These are phyloP conservation scores for Trichoderma endophyticum DNA, from an alignment of 2,329 filamentous ascomycete genomes.

Conservation along the genomic window DNA sequence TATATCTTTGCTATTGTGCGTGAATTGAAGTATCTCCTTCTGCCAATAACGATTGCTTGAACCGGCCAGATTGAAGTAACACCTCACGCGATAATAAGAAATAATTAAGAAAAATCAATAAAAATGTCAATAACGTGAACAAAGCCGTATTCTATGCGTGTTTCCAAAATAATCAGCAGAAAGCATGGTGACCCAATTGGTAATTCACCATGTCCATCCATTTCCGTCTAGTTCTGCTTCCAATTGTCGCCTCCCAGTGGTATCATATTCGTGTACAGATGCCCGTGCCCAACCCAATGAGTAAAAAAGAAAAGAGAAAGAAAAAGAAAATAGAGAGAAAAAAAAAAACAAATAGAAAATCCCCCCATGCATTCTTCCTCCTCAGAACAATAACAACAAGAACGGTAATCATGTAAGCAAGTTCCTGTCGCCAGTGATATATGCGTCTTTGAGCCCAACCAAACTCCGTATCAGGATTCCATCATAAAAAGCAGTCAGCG, in stretches of 20 bases:
- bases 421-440: conserved; percentile 12
- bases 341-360: background rate
- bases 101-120: background rate
- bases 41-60: background rate
- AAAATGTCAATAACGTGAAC: background rate
- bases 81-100: background rate
- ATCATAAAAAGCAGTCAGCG: background rate
- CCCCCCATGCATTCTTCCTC: background rate
- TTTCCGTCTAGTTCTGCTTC: conserved; percentile 9
- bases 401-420: background rate
- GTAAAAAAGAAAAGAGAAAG: background rate
- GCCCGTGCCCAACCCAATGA: background rate
- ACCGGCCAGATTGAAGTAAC: background rate
- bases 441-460: conserved; percentile 13
- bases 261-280: conserved; percentile 20
- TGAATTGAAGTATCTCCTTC: background rate
- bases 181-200: background rate
- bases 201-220: background rate
- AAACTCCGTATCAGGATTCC: conserved; percentile 11
- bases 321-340: background rate
- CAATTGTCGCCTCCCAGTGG: conserved; percentile 8
- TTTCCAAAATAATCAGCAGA: background rate
- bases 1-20: background rate
- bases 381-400: background rate
- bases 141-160: background rate